Evolutionary conservation across 1,284 basidiomycete species (phyloP).

Genomic region (Lignosus rhinocerotis): DNA sequence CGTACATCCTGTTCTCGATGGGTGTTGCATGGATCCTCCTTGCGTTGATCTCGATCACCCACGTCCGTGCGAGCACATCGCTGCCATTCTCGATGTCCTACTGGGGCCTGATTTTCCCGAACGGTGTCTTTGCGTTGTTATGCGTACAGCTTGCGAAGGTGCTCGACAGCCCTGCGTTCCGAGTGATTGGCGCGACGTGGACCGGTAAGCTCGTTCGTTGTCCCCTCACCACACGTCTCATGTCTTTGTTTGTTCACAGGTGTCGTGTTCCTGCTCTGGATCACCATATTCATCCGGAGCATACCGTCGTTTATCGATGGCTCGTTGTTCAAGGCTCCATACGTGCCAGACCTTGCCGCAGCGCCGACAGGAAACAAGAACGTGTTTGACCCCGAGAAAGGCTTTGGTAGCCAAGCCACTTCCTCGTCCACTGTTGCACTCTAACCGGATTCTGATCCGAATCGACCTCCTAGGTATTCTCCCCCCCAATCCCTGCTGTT

Average conservation of each 20-base stretch:
- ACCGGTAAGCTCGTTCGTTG: slow-evolving; percentile 26
- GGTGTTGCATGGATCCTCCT: slow-evolving; percentile 47
- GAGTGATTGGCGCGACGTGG: slow-evolving; percentile 33
- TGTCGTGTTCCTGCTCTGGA: slow-evolving; percentile 49
- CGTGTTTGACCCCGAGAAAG: slow-evolving; percentile 18
- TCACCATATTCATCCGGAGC: slow-evolving; percentile 41
- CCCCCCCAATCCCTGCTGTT: not conserved
- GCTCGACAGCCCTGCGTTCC: slow-evolving; percentile 42
- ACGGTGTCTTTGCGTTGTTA: slow-evolving; percentile 48
- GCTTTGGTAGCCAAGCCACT: slow-evolving; percentile 7
- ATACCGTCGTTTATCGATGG: slow-evolving; percentile 44
- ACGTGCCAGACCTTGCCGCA: slow-evolving; percentile 25
- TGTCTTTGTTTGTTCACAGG: slow-evolving; percentile 25
- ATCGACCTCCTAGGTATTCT: not conserved
- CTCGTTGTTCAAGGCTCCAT: slow-evolving; percentile 46
- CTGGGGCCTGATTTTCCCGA: slow-evolving; percentile 54
- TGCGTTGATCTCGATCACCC: slow-evolving; percentile 37
- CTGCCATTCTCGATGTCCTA: slow-evolving; percentile 44
- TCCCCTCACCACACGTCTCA: not conserved
- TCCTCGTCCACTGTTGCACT: slow-evolving; percentile 16
- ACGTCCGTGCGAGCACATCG: slow-evolving; percentile 28
- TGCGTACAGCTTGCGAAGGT: slow-evolving; percentile 46
- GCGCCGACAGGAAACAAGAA: not conserved
- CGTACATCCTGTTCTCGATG: slow-evolving; percentile 46
- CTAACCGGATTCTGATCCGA: not conserved